A percentile compares a stretch with the other conserved stretches of the same genome.
Conservation (phyloP, 495 filamentous ascomycete genomes). For the Penicillium macrosclerotiorum region DNA sequence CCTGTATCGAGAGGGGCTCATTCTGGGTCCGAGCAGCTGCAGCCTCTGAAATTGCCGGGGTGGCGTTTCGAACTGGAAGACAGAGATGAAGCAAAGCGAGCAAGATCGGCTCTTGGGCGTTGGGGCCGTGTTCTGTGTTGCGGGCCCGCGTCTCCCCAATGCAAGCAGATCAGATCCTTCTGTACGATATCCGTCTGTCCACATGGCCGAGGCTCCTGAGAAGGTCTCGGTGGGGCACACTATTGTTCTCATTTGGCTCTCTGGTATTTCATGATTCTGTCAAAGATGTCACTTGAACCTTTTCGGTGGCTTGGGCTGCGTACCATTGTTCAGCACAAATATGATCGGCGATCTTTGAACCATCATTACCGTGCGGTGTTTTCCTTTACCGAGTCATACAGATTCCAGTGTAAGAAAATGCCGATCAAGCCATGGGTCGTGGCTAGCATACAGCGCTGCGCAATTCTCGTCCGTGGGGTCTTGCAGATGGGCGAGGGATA, state of each 20-base stretch:
- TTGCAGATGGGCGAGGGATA: background rate
- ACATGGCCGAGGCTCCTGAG: constrained; percentile 7
- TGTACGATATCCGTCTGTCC: constrained; percentile 17
- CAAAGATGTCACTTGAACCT: background rate
- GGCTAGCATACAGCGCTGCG: background rate
- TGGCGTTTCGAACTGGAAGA: background rate
- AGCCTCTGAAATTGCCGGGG: constrained; percentile 5
- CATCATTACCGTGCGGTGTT: background rate
- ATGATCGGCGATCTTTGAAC: constrained; percentile 1
- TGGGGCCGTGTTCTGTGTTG: constrained; percentile 1
- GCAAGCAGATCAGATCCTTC: constrained; percentile 15
- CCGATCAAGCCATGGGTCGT: constrained; percentile 1
- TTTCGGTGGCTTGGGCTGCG: background rate
- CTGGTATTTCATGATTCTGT: background rate
- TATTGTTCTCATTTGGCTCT: background rate
- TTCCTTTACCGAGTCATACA: background rate
- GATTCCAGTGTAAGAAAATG: background rate
- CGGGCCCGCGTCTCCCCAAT: constrained; percentile 12
- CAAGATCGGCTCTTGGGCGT: constrained; percentile 7
- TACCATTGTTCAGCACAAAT: background rate
- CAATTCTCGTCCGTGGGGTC: background rate
- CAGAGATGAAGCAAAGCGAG: background rate
- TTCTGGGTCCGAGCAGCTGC: background rate
- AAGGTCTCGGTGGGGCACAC: background rate
- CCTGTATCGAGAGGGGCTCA: background rate